These are phyloP conservation scores for Beauveria bassiana DNA, from an alignment of 2,329 filamentous ascomycete genomes.

Conservation along the genomic window DNA sequence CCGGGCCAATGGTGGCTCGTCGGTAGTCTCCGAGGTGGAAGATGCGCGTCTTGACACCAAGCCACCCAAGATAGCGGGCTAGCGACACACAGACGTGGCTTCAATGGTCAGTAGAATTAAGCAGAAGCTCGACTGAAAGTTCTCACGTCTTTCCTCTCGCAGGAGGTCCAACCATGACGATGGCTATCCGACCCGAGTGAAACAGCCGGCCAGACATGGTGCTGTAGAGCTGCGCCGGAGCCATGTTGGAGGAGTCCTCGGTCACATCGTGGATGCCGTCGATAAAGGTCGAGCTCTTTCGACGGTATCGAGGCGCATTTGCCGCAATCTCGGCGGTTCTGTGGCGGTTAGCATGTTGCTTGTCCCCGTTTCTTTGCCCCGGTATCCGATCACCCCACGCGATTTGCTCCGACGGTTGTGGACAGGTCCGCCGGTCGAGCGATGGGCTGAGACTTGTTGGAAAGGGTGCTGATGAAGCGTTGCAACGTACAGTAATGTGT, in stretches of 20 bases:
- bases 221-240: conserved; percentile 93
- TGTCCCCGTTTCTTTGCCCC: background rate
- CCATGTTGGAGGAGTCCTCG: conserved; percentile 67
- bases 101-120: background rate
- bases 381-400: conserved; percentile 3
- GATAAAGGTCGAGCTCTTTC: conserved; percentile 91
- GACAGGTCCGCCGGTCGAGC: background rate
- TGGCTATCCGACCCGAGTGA: conserved; percentile 93
- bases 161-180: conserved; percentile 91
- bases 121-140: background rate
- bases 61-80: conserved; percentile 89
- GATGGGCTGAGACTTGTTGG: background rate
- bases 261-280: conserved; percentile 94
- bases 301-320: conserved; percentile 80
- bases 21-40: conserved; percentile 97
- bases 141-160: conserved; percentile 87
- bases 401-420: conserved; percentile 1
- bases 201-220: conserved; percentile 96
- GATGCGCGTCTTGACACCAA: conserved; percentile 95
- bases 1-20: conserved; percentile 77
- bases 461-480: background rate
- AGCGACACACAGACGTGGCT: conserved; percentile 94
- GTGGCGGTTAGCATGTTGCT: conserved; percentile 22
- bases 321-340: conserved; percentile 89
- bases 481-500: conserved; percentile 24